Evolutionary conservation across 352 stramenopile species (phyloP).

Genomic region (Globisporangium acanthophoron): DNA sequence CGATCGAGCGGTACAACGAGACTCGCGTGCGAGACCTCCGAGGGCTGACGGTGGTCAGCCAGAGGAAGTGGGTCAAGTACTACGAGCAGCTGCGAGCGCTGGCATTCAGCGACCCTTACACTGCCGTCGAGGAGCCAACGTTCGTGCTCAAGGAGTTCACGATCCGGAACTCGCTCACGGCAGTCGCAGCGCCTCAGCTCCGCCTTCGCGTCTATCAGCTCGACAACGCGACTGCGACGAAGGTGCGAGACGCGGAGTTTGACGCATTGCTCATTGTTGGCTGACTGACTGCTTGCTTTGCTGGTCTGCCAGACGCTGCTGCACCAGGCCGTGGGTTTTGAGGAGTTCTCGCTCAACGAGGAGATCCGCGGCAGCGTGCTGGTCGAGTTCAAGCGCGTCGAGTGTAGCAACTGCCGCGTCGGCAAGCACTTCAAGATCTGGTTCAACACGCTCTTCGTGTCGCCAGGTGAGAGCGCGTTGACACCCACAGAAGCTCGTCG

Average conservation of each 20-base stretch:
- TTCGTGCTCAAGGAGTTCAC: constrained; percentile 7
- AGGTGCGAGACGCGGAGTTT: constrained; percentile 9
- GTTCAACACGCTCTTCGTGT: constrained; percentile 61
- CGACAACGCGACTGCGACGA: constrained; percentile 16
- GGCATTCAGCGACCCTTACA: background rate
- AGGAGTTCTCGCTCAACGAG: constrained; percentile 41
- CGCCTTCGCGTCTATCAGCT: constrained; percentile 47
- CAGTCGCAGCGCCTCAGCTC: constrained; percentile 15
- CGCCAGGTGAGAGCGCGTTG: constrained; percentile 13
- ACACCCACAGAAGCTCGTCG: no score
- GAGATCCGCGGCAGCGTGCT: constrained; percentile 45
- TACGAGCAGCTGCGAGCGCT: constrained; percentile 27
- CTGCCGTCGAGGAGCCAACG: background rate
- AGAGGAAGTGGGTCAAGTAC: constrained; percentile 72
- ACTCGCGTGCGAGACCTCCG: constrained; percentile 48
- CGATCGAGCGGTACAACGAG: constrained; percentile 67
- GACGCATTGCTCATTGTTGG: no score
- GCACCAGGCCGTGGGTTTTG: constrained; percentile 42
- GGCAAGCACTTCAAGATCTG: constrained; percentile 71
- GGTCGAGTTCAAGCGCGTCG: constrained; percentile 49
- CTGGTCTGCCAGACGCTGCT: constrained; percentile 19
- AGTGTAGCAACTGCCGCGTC: constrained; percentile 30
- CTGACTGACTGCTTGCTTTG: background rate
- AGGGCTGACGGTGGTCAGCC: constrained; percentile 58
- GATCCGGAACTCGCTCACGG: constrained; percentile 14